Evolutionary conservation across 2,329 filamentous ascomycete species (phyloP), one percentile per base, ranked within the genome.

Genomic region (Cytospora piceae): DNA sequence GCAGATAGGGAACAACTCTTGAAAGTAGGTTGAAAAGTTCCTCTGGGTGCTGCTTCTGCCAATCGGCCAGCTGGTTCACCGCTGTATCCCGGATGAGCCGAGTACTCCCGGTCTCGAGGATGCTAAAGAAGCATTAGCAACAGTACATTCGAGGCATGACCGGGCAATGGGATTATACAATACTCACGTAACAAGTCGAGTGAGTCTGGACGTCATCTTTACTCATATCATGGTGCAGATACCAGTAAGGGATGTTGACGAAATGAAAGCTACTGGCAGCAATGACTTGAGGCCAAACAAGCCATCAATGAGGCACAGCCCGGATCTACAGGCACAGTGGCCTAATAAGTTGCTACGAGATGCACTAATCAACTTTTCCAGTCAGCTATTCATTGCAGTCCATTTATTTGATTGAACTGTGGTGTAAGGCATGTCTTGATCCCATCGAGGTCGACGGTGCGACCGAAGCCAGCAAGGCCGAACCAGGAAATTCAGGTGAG

Each of bases 41-140:
- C 79, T 99, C 94, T 0, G 95, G 95, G 73, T 98, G 95, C 77
- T 95, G 92, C 76, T 97, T 98, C 79, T 99, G 96, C 78, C 97
- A 95, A 79, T 99, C 95, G 68, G 94, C 95, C 69, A 99, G 85
- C 80, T 99, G 95, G 75, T 96, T 93, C 68, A 96, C 95, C 69
- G 95, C 96, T 69, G 95, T 99, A 75, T 97, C 96, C 71, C 96
- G 90, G 75, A 99, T 98, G 71, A 99, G 84, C 75, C 91, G 90
- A 67, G 95, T 99, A 80, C 94, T 98, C 72, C 95, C 95, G 65
- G 95, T 98, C 84, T 99, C 95, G 73, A 99, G 89, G 76, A 99
- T 88, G 70, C 94, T 97, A 77, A 60, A 65, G 61, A 49, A 60
- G 12, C 46, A 53, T 72, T 14, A 70, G 69, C 56, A 49, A 32